Evolutionary conservation across 768 basidiomycete species (phyloP).

Genomic region (Suillus cothurnatus): DNA sequence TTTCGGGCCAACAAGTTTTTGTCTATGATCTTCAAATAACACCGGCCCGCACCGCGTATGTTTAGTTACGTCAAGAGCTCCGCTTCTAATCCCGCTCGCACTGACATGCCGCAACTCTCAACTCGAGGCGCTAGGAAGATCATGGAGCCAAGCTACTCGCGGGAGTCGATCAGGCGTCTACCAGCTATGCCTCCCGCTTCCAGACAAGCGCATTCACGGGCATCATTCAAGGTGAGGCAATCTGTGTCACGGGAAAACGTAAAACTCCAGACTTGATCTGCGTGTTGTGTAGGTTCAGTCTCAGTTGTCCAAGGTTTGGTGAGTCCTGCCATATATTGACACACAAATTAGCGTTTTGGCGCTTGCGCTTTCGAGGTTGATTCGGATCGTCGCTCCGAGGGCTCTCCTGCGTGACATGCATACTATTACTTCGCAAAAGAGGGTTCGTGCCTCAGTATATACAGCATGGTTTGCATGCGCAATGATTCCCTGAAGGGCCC

Average conservation of each 20-base stretch:
- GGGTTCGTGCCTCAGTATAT: background rate
- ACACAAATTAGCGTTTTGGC: background rate
- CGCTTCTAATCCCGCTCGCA: constrained; percentile 2
- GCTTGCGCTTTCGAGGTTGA: background rate
- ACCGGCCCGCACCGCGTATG: background rate
- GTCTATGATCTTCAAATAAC: background rate
- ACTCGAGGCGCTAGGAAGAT: background rate
- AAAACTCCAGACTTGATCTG: background rate
- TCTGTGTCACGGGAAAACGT: background rate
- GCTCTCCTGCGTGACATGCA: background rate
- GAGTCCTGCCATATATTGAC: background rate
- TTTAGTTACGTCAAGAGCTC: background rate
- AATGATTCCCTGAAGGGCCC: background rate
- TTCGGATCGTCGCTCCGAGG: background rate
- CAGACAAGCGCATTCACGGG: background rate
- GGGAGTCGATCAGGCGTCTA: background rate
- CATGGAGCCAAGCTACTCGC: background rate
- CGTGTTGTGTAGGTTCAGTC: background rate
- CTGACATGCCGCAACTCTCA: background rate
- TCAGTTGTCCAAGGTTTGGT: background rate
- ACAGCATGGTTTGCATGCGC: constrained; percentile 3
- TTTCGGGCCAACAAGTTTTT: background rate
- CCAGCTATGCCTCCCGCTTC: background rate
- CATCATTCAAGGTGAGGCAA: background rate
- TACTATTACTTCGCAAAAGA: background rate